Evolutionary conservation across 345 rosid genomes (phyloP), one percentile per base, ranked within the genome.

Genomic region (Psidium friedrichsthalianum): DNA sequence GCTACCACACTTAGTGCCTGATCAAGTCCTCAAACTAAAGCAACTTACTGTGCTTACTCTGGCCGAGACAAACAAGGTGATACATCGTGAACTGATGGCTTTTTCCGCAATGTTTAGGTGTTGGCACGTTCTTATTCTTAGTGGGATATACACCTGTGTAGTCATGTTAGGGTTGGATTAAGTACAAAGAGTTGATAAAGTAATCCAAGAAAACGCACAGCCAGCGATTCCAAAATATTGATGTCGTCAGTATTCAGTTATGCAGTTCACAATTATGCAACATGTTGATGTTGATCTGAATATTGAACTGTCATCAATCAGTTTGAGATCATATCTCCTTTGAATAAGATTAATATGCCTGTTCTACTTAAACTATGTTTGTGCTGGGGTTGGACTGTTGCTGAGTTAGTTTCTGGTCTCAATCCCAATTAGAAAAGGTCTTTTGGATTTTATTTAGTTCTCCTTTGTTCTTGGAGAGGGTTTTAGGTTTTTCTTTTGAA

Each of bases 21-120:
- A 92, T 78, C 99, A 97, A 91, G 89, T 93, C 88, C 95, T 94
- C 42, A 97, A 97, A 93, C 90, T 95, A 69, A 97, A 94, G 90
- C 99, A 96, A 90, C 98, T 97, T 51, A 96, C 99, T 83, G 94
- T 97, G 59, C 99, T 97, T 85, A 93, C 98, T 59, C 94, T 95
- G 59, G 99, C 99, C 24, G 99, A 94, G 91, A 92, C 95, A 40
- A 93, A 92, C 86, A 96, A 97, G 99, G 99, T 97, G 25, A 15
- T 54, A 5, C n/a, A 29, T 53, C 2, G 14, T 29, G 84, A 82
- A 36, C 12, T 54, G 56, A 52, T 29, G 25, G 47, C 40, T 54
- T 14, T 40, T 56, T 82, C 42, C 36, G n/a, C n/a, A 40, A 82
- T 54, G 16, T 54, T 55, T 36, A 32, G 55, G 61, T 36, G 80